Evolutionary conservation across 257 asterid genomes (phyloP).

Genomic region (Agastache rugosa): DNA sequence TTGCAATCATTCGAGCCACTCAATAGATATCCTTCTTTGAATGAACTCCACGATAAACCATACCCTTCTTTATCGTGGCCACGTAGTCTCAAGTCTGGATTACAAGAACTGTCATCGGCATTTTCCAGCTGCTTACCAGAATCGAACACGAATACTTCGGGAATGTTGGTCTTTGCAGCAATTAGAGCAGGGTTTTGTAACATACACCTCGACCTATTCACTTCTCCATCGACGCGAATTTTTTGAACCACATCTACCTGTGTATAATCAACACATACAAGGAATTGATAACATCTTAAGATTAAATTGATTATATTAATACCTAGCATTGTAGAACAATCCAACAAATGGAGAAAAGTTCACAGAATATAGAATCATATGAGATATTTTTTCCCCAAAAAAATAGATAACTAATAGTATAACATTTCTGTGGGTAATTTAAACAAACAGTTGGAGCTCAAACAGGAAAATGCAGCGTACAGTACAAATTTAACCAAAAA

Average conservation of each 20-base stretch:
- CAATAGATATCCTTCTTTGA: constrained; percentile 77
- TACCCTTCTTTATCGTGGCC: constrained; percentile 96
- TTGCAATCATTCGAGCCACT: constrained; percentile 91
- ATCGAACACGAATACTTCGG: constrained; percentile 83
- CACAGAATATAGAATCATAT: not conserved
- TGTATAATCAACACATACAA: constrained; percentile 19
- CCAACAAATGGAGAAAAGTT: not conserved
- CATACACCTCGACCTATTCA: constrained; percentile 90
- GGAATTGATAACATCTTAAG: not conserved
- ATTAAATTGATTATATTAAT: not conserved
- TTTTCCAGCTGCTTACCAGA: constrained; percentile 54
- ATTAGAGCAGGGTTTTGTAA: constrained; percentile 68
- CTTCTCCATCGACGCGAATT: constrained; percentile 89
- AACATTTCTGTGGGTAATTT: constrained; percentile 35
- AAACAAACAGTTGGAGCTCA: constrained; percentile 55
- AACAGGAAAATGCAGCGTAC: not conserved
- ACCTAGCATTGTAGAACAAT: not conserved
- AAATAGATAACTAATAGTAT: not conserved
- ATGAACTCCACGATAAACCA: constrained; percentile 92
- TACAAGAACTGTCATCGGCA: constrained; percentile 47
- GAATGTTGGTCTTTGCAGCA: constrained; percentile 82
- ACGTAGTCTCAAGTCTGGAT: constrained; percentile 79
- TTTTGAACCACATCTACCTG: constrained; percentile 86
- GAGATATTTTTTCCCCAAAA: not conserved
- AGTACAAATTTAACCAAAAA: not conserved